Base-by-base conservation (phyloP, 225 moss, liverwort and hornwort genomes). In the Thuidium tamariscinum region DNA sequence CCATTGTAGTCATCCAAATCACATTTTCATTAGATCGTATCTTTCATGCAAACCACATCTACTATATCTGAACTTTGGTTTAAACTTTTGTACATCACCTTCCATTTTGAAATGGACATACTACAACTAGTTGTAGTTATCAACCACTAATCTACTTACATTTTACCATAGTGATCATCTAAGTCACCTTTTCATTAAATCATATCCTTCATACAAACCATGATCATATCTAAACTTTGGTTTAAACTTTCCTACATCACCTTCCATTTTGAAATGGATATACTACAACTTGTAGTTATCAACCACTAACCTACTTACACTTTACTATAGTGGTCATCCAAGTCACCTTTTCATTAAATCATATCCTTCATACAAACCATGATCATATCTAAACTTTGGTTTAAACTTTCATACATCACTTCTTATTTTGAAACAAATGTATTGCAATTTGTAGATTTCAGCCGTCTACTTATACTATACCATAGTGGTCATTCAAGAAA, bases 311-410 rank as follows among this genome's bases (percentile, higher is more conserved):
- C 22, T 20, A 70, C 2, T 70, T 1, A 37, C 3, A 25, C 4
- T 15, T 3, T 2, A 4, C 0, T 0, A 23, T 4, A 10, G 3
- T 72, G 3, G 10, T 22, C 7, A 6, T 37, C 4, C 4, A 67
- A 67, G 10, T 27, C 9, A 23, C 49, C 10, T 49, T 49, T 3
- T 49, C 11, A 49, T 49, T 49, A 49, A 14, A 49, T 11, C 49
- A 49, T 11, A 11, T 49, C 25, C 11, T 17, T 64, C 3, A 5
- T 10, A 64, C 3, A n/a, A 18, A 64, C 18, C 10, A 9, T 34
- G 3, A 1, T 34, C 8, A 34, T 5, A 18, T 54, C 29, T 44
- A 44, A 44, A 44, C 6, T 44, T 48, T 48, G 48, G 2, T n/a
- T 36, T 65, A 36, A 36, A 11, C 20, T n/a, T 65, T 65, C 20